Evolutionary conservation across 768 basidiomycete species (phyloP), one percentile per base, ranked within the genome.

Genomic region (Gautieria morchelliformis): DNA sequence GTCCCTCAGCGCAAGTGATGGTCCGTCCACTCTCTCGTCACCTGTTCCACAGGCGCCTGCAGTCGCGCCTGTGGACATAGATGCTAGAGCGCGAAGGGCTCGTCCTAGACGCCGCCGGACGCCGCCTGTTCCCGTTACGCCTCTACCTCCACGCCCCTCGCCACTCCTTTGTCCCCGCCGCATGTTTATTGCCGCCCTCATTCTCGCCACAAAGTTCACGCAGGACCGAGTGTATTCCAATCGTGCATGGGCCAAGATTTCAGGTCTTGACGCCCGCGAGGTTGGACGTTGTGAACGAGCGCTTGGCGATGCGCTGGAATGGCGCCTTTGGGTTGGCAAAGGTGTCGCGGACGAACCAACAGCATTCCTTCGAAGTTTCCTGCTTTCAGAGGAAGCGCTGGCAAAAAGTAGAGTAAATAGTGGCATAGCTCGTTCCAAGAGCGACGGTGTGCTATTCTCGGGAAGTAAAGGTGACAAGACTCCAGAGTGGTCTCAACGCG

Each of bases 151-250:
- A 6, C 78, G 87, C n/a, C 86, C 87, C 0, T 89, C 85, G 0
- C 88, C 90, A 0, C 78, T 96, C 27, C 77, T 91, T 42, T 95
- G 93, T 65, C 91, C 93, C 2, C 82, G 93, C 27, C 80, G 93
- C 24, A 82, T 91, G 0, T 96, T 97, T 70, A 76, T 96, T 9
- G 91, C 91, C 0, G 83, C 89, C 0, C 74, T 97, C 42, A 91
- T 97, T 56, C 76, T 92, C 52, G 94, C 93, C 0, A 87, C 88
- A 15, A 97, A 97, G 64, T 94, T 94, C 67, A 83, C 88, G 60
- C 92, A 94, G 72, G 93, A 97, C 65, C 85, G 89, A 52, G 91
- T 89, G 44, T 96, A 94, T 64, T 93, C 90, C 14, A 95, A 96
- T 68, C 82, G 84, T 27, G 93, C 93, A 17, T 96, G 94, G 94